phyloP scores from a whole-genome alignment of 805 yeast genomes.

The Zygoascus biomembranicola region DNA sequence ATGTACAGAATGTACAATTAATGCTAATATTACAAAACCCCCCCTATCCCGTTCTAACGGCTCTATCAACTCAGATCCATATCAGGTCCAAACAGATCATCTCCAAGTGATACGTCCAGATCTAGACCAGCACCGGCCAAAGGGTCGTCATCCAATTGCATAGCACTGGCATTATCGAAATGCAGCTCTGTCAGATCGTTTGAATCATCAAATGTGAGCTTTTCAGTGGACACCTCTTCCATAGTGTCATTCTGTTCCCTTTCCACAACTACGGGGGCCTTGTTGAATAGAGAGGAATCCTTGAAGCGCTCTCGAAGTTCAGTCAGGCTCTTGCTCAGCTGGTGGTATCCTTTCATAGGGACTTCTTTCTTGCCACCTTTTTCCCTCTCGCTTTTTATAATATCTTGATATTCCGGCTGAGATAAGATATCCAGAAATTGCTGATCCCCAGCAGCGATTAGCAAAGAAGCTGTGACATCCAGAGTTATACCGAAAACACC shows the following conservation, averaged over 20 bases:
- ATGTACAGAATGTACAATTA: neutral
- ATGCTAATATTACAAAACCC: neutral
- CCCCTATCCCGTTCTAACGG: neutral
- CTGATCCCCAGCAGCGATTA: constrained; percentile 4
- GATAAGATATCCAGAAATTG: neutral
- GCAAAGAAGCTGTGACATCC: constrained; percentile 17
- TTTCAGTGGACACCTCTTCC: neutral
- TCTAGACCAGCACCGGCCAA: neutral
- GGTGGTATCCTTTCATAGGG: neutral
- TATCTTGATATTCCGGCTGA: neutral
- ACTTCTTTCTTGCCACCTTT: neutral
- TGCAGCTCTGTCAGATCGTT: neutral
- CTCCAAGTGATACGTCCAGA: neutral
- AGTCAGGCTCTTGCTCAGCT: neutral
- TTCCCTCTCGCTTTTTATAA: neutral
- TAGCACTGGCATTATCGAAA: neutral
- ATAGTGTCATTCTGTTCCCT: neutral
- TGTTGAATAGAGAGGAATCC: neutral
- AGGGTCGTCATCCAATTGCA: neutral
- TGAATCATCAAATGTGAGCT: neutral
- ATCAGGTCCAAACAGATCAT: neutral
- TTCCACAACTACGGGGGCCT: neutral
- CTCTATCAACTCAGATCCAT: neutral
- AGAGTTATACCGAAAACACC: constrained; percentile 16
- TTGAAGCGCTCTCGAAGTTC: neutral